Percentiles rank a stretch among this genome's conserved stretches.
phyloP scores from a whole-genome alignment of 192 early-diverging fungal species.

The Podochytrium sp. region DNA sequence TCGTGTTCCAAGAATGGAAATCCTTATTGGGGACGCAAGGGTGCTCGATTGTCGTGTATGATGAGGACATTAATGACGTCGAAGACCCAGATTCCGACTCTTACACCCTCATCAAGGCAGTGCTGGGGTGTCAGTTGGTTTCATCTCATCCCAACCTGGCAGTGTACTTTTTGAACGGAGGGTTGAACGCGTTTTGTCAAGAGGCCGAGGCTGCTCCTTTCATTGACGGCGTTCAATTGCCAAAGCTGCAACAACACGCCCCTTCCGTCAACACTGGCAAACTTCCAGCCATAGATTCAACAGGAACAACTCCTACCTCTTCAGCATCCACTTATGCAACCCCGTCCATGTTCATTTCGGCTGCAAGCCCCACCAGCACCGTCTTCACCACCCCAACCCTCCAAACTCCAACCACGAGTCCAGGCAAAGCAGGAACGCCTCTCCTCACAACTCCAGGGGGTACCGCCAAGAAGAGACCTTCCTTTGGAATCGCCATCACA shows the following conservation, averaged over 20 bases:
- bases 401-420: neutral
- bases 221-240: conserved; percentile 3
- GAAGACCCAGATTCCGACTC: conserved; percentile 20
- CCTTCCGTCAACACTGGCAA: neutral
- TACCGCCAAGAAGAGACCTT: neutral
- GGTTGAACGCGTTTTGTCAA: conserved; percentile 11
- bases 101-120: conserved; percentile 2
- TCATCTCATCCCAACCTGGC: neutral
- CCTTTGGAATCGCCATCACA: conserved; percentile 24
- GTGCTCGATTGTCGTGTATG: conserved; percentile 18
- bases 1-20: conserved; percentile 38
- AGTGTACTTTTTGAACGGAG: conserved; percentile 26
- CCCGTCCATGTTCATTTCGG: neutral
- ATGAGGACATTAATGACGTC: conserved; percentile 12
- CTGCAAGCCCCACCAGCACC: neutral
- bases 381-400: neutral
- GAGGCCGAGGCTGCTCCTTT: neutral
- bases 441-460: neutral
- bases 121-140: conserved; percentile 4
- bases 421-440: neutral
- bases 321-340: neutral
- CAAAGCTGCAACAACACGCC: neutral
- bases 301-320: neutral
- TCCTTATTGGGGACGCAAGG: neutral
- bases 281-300: too few relatives aligned